Evolutionary conservation across 2,329 filamentous ascomycete genomes (phyloP).

Genomic region (Polytolypa hystricis): DNA sequence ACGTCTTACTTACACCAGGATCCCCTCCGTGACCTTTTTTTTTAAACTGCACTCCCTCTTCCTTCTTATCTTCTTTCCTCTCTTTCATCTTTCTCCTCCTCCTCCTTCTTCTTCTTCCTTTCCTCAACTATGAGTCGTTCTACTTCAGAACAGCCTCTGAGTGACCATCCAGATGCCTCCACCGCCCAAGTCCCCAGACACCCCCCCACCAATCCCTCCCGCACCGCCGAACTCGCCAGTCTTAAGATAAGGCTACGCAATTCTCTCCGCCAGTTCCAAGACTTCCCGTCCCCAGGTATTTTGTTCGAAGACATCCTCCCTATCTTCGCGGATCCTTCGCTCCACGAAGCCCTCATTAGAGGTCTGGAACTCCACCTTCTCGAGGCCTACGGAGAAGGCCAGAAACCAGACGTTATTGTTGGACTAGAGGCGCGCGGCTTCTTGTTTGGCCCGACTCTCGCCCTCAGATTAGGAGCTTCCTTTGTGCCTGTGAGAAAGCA

Average conservation of each 20-base stretch:
- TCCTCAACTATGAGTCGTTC: slow-evolving; percentile 29
- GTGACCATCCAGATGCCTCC: slow-evolving; percentile 27
- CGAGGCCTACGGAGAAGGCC: slow-evolving; percentile 45
- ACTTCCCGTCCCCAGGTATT: slow-evolving; percentile 87
- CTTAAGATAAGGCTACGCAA: slow-evolving; percentile 57
- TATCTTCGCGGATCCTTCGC: slow-evolving; percentile 67
- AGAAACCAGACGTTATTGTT: slow-evolving; percentile 77
- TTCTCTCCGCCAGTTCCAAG: slow-evolving; percentile 72
- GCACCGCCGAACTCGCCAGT: slow-evolving; percentile 46
- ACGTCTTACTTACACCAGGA: too few relatives aligned
- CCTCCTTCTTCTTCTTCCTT: slow-evolving; percentile 12
- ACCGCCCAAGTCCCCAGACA: slow-evolving; percentile 32
- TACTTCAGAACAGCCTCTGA: slow-evolving; percentile 15
- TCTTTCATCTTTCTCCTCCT: slow-evolving; percentile 8
- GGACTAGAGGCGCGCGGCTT: slow-evolving; percentile 92
- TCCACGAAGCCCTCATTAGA: slow-evolving; percentile 67
- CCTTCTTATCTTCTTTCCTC: slow-evolving; percentile 13
- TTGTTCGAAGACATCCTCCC: slow-evolving; percentile 98
- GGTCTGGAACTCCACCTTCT: slow-evolving; percentile 76
- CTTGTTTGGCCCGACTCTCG: slow-evolving; percentile 83
- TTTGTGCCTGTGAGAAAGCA: slow-evolving; percentile 93
- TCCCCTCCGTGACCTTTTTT: too few relatives aligned
- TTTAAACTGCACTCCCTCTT: background rate
- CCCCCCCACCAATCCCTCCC: slow-evolving; percentile 35
- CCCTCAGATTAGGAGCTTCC: slow-evolving; percentile 66